These are phyloP conservation scores for Phytophthora lateralis DNA, from an alignment of 352 stramenopile genomes.

Conservation along the genomic window DNA sequence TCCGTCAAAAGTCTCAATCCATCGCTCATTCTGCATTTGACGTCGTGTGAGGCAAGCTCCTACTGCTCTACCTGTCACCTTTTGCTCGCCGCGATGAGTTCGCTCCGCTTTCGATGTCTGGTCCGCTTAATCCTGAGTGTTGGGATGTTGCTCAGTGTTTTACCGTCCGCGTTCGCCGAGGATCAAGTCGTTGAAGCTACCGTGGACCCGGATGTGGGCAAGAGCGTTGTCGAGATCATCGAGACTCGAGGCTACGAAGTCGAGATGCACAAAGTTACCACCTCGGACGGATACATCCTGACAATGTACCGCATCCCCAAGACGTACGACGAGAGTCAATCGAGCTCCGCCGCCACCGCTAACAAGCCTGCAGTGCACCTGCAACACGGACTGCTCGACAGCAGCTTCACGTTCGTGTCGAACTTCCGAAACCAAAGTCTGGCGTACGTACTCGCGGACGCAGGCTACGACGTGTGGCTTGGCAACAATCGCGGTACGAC, in stretches of 20 bases:
- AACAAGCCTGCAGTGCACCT: conserved; percentile 60
- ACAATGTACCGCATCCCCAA: conserved; percentile 61
- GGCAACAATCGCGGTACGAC: conserved; percentile 68
- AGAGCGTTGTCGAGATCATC: conserved; percentile 32
- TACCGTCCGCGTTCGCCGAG: conserved; percentile 9
- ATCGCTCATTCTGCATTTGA: conserved; percentile 18
- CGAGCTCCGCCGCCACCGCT: conserved; percentile 10
- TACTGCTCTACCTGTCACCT: background rate
- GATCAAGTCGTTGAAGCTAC: conserved; percentile 24
- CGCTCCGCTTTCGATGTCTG: background rate
- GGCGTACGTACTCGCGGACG: conserved; percentile 53
- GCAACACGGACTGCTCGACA: conserved; percentile 55
- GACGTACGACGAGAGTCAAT: conserved; percentile 50
- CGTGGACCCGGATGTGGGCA: conserved; percentile 31
- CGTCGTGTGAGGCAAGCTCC: conserved; percentile 6
- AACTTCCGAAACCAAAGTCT: conserved; percentile 61
- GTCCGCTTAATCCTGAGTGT: conserved; percentile 7
- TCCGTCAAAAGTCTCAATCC: background rate
- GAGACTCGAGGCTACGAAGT: conserved; percentile 44
- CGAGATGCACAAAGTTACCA: conserved; percentile 55
- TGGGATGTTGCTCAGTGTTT: conserved; percentile 17
- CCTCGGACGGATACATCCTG: conserved; percentile 55
- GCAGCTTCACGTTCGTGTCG: conserved; percentile 52
- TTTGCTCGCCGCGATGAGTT: conserved; percentile 1
- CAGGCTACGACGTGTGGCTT: conserved; percentile 63